Conservation (phyloP, 2,329 filamentous ascomycete genomes). For the Hymenoscyphus fructigenus region DNA sequence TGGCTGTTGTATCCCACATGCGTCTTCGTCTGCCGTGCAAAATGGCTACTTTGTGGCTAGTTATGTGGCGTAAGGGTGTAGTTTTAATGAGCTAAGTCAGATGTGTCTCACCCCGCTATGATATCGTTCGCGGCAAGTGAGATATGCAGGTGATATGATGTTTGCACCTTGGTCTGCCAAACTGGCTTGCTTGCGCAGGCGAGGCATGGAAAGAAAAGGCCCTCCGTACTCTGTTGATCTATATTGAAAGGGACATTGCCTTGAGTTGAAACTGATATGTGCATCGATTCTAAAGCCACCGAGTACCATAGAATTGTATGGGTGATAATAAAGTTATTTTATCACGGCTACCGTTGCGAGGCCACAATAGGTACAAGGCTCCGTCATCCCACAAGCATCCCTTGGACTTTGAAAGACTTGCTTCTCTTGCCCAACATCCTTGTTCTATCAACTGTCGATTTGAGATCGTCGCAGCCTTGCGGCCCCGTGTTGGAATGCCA, state of each 20-base stretch:
- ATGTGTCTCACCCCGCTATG: neutral
- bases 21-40: neutral
- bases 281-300: neutral
- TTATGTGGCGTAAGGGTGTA: neutral
- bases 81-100: neutral
- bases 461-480: neutral
- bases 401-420: neutral
- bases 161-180: neutral
- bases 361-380: neutral
- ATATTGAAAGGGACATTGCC: neutral
- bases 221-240: neutral
- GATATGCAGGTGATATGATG: constrained; percentile 1
- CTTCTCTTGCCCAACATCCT: neutral
- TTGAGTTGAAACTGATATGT: neutral
- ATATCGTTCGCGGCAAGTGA: neutral
- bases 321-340: neutral
- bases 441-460: neutral
- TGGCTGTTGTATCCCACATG: neutral
- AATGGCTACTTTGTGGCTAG: neutral
- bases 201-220: neutral
- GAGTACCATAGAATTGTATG: neutral
- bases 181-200: neutral
- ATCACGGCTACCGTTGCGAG: neutral
- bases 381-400: neutral
- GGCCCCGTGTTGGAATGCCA: neutral